Evolutionary conservation across 1,284 basidiomycete genomes (phyloP).

Genomic region (Paramarasmius palmivorus): DNA sequence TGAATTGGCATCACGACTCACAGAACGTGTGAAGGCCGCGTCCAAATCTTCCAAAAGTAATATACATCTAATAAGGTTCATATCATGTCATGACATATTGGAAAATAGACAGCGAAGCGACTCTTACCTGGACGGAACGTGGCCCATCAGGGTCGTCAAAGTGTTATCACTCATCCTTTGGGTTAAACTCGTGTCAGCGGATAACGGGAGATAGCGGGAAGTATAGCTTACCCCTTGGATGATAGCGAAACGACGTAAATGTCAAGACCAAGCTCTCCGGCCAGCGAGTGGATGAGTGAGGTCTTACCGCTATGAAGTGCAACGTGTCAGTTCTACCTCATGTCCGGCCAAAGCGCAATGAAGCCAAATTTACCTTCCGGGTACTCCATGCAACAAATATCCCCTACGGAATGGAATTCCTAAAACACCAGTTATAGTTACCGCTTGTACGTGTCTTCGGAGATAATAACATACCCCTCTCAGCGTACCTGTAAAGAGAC

Average conservation of each 20-base stretch:
- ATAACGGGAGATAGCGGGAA: slow-evolving; percentile 10
- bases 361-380: slow-evolving; percentile 59
- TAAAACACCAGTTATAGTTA: slow-evolving; percentile 26
- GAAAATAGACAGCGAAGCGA: slow-evolving; percentile 16
- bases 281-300: slow-evolving; percentile 81
- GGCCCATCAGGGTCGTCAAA: slow-evolving; percentile 78
- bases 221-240: slow-evolving; percentile 66
- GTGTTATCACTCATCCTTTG: slow-evolving; percentile 85
- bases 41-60: slow-evolving; percentile 86
- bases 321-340: slow-evolving; percentile 17
- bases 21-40: slow-evolving; percentile 81
- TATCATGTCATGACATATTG: slow-evolving; percentile 16
- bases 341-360: slow-evolving; percentile 10
- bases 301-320: slow-evolving; percentile 67
- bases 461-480: slow-evolving; percentile 57
- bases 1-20: slow-evolving; percentile 75
- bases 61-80: slow-evolving; percentile 63
- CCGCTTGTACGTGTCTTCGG: no score
- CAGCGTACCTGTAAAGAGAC: slow-evolving; percentile 66
- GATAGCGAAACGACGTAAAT: slow-evolving; percentile 87
- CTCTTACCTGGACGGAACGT: slow-evolving; percentile 74
- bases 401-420: slow-evolving; percentile 86
- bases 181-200: slow-evolving; percentile 2
- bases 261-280: slow-evolving; percentile 83
- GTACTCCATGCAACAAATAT: slow-evolving; percentile 81